These are phyloP conservation scores for Aureobasidium lini DNA, from an alignment of 2,329 filamentous ascomycete genomes.

Conservation along the genomic window DNA sequence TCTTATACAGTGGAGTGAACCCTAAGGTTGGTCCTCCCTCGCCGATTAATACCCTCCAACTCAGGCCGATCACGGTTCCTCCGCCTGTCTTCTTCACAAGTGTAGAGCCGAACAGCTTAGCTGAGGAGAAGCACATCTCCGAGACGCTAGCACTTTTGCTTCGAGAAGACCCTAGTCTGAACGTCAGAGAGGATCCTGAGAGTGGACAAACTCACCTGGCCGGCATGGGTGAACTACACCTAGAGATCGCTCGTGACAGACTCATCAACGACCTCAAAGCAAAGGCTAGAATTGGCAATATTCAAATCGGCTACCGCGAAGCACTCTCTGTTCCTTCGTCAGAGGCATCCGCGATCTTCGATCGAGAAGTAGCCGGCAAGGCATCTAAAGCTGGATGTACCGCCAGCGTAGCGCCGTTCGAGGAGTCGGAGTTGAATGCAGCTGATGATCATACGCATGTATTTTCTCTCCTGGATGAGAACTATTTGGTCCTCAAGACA, in stretches of 20 bases:
- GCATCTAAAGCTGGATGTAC: constrained; percentile 69
- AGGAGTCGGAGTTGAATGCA: constrained; percentile 20
- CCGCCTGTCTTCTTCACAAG: constrained; percentile 96
- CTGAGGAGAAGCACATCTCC: constrained; percentile 73
- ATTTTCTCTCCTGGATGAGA: constrained; percentile 55
- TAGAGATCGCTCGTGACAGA: constrained; percentile 85
- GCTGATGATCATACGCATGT: constrained; percentile 26
- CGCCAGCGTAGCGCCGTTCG: constrained; percentile 57
- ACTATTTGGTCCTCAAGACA: constrained; percentile 54
- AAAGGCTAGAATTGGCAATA: constrained; percentile 76
- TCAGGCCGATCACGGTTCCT: constrained; percentile 81
- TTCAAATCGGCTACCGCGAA: constrained; percentile 94
- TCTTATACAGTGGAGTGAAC: constrained; percentile 60
- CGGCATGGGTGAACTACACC: constrained; percentile 92
- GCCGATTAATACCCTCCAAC: constrained; percentile 65
- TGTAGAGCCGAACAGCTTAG: constrained; percentile 70
- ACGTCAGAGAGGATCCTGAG: constrained; percentile 78
- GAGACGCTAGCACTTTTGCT: constrained; percentile 70
- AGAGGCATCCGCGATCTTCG: constrained; percentile 58
- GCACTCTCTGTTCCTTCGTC: constrained; percentile 54
- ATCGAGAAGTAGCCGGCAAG: constrained; percentile 74
- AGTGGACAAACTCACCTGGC: constrained; percentile 88
- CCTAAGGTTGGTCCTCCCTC: constrained; percentile 57
- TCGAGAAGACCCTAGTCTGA: constrained; percentile 85
- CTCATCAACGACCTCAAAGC: constrained; percentile 83